Conservation (phyloP, 768 basidiomycete species). For the Suillus ampliporus region DNA sequence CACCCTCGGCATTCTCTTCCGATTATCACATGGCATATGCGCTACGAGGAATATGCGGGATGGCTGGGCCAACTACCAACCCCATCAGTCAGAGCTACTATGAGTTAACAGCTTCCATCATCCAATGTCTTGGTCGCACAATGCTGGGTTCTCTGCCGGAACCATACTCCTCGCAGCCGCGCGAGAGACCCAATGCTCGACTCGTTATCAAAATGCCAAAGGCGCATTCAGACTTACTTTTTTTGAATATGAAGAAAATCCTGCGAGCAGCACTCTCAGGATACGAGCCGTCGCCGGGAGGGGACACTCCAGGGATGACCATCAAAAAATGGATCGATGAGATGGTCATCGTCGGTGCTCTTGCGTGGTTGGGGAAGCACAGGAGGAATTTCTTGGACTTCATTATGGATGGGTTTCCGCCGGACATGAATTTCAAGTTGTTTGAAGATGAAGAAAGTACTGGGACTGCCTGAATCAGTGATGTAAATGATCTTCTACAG, state of each 20-base stretch:
- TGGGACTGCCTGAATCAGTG: background rate
- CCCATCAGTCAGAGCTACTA: background rate
- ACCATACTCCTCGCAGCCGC: background rate
- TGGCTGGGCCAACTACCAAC: background rate
- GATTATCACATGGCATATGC: background rate
- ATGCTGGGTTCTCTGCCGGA: background rate
- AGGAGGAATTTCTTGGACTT: slow-evolving; percentile 11
- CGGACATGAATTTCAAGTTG: background rate
- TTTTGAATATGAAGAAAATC: slow-evolving; percentile 9
- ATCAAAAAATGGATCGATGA: slow-evolving; percentile 2
- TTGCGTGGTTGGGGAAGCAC: slow-evolving; percentile 16
- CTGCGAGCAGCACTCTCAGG: background rate
- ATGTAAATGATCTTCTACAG: background rate
- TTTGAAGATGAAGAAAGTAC: slow-evolving; percentile 4
- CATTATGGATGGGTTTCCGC: background rate
- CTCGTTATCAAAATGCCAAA: slow-evolving; percentile 9
- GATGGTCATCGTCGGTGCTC: slow-evolving; percentile 14
- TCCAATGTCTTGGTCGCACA: background rate
- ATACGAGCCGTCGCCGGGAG: slow-evolving; percentile 4
- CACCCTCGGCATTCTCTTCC: background rate
- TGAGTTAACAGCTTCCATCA: background rate
- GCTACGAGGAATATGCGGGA: background rate
- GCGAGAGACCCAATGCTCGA: slow-evolving; percentile 8
- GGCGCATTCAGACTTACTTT: slow-evolving; percentile 6
- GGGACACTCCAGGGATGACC: background rate